Evolutionary conservation across 345 rosid species (phyloP).

Genomic region (Corchorus olitorius): DNA sequence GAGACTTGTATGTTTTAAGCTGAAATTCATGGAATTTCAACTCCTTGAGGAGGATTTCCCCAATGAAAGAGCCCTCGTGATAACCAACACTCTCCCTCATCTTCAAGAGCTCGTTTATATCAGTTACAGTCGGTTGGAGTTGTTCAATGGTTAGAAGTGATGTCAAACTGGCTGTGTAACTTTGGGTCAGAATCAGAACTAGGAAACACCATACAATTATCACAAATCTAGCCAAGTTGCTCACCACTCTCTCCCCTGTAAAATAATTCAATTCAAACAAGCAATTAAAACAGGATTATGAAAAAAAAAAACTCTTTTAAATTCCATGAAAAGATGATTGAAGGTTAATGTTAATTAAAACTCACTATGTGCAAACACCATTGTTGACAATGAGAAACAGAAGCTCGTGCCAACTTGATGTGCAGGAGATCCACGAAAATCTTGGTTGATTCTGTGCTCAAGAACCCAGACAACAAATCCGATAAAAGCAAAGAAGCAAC

Average conservation of each 20-base stretch:
- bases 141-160: conserved; percentile 24
- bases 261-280: background rate
- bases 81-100: conserved; percentile 18
- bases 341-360: too few species aligned
- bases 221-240: conserved; percentile 25
- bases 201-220: conserved; percentile 33
- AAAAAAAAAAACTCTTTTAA: background rate
- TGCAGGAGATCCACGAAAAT: background rate
- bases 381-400: conserved; percentile 26
- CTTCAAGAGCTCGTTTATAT: background rate
- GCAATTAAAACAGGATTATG: too few species aligned
- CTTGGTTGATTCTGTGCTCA: conserved; percentile 13
- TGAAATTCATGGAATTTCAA: conserved; percentile 1
- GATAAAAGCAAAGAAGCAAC: conserved; percentile 17
- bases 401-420: conserved; percentile 18
- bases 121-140: conserved; percentile 18
- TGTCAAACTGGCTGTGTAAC: conserved; percentile 33
- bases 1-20: background rate
- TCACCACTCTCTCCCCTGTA: conserved; percentile 25
- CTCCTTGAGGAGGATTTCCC: background rate
- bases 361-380: conserved; percentile 24
- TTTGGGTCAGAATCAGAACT: conserved; percentile 28
- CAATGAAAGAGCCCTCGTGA: conserved; percentile 14
- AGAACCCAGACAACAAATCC: conserved; percentile 23
- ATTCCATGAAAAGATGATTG: background rate